These are phyloP conservation scores for Fusarium albidum DNA, from an alignment of 2,329 filamentous ascomycete species.

Conservation along the genomic window DNA sequence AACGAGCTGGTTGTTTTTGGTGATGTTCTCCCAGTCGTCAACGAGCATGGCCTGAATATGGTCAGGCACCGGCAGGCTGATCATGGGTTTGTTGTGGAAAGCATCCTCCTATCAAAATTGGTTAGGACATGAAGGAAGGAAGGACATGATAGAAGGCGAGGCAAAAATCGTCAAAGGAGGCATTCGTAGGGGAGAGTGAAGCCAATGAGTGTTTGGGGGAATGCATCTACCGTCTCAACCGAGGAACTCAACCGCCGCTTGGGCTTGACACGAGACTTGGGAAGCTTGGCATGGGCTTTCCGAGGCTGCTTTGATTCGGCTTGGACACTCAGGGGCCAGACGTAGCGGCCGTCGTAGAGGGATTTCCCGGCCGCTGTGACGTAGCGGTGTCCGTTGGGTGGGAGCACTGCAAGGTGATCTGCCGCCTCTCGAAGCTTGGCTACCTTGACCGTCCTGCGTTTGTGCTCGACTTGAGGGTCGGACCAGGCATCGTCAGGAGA, in stretches of 20 bases:
- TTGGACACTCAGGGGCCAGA: conserved; percentile 9
- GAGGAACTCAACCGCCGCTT: conserved; percentile 17
- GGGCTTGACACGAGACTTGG: conserved; percentile 15
- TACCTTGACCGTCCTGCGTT: conserved; percentile 14
- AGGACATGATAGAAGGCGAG: neutral
- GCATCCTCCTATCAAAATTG: conserved; percentile 75
- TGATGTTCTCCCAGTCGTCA: conserved; percentile 99
- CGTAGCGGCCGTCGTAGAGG: conserved; percentile 20
- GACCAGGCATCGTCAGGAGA: conserved; percentile 7
- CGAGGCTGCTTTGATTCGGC: conserved; percentile 18
- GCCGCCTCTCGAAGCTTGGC: conserved; percentile 11
- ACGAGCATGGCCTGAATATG: conserved; percentile 91
- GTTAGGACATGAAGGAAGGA: conserved; percentile 28
- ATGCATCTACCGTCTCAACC: conserved; percentile 27
- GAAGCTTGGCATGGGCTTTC: conserved; percentile 5
- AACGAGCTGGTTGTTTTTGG: conserved; percentile 91
- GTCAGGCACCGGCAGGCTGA: conserved; percentile 88
- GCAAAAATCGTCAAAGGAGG: neutral
- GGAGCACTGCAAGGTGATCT: conserved; percentile 21
- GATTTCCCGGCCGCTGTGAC: conserved; percentile 16
- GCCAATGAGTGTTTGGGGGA: neutral
- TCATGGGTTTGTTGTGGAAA: conserved; percentile 83
- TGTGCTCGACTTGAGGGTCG: neutral
- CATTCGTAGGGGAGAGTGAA: neutral
- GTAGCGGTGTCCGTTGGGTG: conserved; percentile 19